Percentiles rank a stretch among this genome's conserved stretches.
Conservation (phyloP, 2,329 filamentous ascomycete genomes). For the Penicillium thymicola region DNA sequence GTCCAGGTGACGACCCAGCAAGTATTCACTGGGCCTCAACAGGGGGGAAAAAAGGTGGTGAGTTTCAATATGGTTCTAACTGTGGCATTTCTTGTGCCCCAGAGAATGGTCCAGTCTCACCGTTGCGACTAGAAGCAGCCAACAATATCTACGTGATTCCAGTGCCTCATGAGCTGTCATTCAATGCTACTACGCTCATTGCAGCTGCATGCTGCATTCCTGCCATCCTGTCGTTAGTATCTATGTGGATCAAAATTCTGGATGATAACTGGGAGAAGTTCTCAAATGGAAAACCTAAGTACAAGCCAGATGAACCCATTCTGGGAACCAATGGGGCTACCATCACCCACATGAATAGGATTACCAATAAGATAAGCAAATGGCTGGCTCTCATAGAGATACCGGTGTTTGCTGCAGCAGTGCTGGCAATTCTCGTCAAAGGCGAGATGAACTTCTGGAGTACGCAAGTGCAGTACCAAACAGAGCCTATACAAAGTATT, state of each 20-base stretch:
- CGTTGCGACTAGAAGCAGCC: slow-evolving; percentile 53
- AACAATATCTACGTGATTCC: slow-evolving; percentile 64
- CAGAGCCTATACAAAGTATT: slow-evolving; percentile 60
- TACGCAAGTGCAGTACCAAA: slow-evolving; percentile 54
- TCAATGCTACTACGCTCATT: slow-evolving; percentile 59
- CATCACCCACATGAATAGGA: slow-evolving; percentile 46
- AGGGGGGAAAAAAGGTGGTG: background rate
- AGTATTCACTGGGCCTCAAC: slow-evolving; percentile 38
- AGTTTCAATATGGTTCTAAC: slow-evolving; percentile 11
- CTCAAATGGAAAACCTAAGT: slow-evolving; percentile 31
- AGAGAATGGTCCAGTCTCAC: slow-evolving; percentile 47
- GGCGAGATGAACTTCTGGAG: slow-evolving; percentile 66
- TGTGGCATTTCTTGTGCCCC: slow-evolving; percentile 13
- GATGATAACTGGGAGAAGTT: slow-evolving; percentile 58
- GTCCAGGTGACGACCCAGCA: slow-evolving; percentile 41
- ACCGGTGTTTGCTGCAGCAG: slow-evolving; percentile 57
- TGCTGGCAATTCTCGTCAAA: slow-evolving; percentile 48
- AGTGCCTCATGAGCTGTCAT: slow-evolving; percentile 53
- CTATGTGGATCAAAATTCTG: slow-evolving; percentile 63
- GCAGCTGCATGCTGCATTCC: slow-evolving; percentile 64
- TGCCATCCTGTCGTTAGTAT: slow-evolving; percentile 59
- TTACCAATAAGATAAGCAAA: slow-evolving; percentile 35
- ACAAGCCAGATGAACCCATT: slow-evolving; percentile 41
- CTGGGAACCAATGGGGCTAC: slow-evolving; percentile 57
- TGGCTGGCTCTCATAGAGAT: slow-evolving; percentile 51